phyloP scores from a whole-genome alignment of 495 filamentous ascomycete species.

The Penicillium waksmanii region DNA sequence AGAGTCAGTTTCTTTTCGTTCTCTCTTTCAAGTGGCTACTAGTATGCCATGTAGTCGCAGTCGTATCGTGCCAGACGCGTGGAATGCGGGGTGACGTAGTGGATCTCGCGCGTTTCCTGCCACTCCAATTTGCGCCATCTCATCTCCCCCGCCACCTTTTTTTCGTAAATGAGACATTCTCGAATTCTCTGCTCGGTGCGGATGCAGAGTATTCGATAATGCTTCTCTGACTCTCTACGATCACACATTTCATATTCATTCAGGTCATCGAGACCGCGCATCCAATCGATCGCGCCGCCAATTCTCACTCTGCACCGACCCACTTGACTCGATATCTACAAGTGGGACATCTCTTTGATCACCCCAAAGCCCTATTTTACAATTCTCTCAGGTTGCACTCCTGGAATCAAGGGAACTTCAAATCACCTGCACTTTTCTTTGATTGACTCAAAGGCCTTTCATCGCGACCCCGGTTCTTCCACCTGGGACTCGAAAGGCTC shows the following conservation, averaged over 20 bases:
- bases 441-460: neutral
- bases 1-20: too few relatives aligned
- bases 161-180: neutral
- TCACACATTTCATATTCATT: neutral
- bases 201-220: neutral
- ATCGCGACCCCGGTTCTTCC: neutral
- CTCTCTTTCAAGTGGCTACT: neutral
- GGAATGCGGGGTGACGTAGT: constrained; percentile 30
- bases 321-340: neutral
- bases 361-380: neutral
- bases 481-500: neutral
- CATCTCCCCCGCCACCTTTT: constrained; percentile 1
- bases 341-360: neutral
- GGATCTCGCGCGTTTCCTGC: constrained; percentile 8
- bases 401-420: neutral
- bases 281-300: neutral
- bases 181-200: neutral
- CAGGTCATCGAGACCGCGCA: neutral
- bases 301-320: neutral
- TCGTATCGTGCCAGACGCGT: neutral
- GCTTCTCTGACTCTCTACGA: neutral
- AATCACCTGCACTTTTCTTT: neutral
- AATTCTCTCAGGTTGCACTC: neutral
- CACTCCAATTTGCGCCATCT: constrained; percentile 12
- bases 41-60: neutral